phyloP scores from a whole-genome alignment of 2,329 filamentous ascomycete species.

The Aspergillus amoenus region DNA sequence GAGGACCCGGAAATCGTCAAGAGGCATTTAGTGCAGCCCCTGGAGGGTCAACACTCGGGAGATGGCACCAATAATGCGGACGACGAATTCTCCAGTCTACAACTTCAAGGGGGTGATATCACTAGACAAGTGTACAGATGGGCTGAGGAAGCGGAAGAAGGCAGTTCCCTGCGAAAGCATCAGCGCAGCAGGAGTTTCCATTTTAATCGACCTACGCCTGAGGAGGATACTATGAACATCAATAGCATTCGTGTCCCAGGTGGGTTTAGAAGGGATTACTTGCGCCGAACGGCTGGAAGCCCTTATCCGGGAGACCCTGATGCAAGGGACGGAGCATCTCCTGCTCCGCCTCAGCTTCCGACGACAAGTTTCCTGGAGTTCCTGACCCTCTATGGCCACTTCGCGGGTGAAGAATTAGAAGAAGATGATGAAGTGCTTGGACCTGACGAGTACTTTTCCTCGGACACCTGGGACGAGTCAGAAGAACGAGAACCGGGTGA shows the following conservation, averaged over 20 bases:
- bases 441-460: slow-evolving; percentile 89
- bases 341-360: slow-evolving; percentile 63
- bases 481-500: slow-evolving; percentile 77
- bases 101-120: slow-evolving; percentile 90
- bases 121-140: slow-evolving; percentile 95
- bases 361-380: slow-evolving; percentile 97
- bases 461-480: slow-evolving; percentile 64
- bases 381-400: slow-evolving; percentile 90
- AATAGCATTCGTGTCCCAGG: slow-evolving; percentile 89
- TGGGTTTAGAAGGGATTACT: slow-evolving; percentile 86
- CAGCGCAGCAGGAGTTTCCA: slow-evolving; percentile 88
- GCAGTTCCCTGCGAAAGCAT: slow-evolving; percentile 56
- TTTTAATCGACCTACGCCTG: slow-evolving; percentile 71
- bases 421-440: slow-evolving; percentile 89
- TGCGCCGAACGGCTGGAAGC: slow-evolving; percentile 67
- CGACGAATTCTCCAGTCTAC: slow-evolving; percentile 90
- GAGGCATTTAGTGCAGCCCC: slow-evolving; percentile 79
- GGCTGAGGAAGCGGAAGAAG: slow-evolving; percentile 81
- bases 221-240: slow-evolving; percentile 79
- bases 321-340: slow-evolving; percentile 28
- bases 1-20: slow-evolving; percentile 92
- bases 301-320: slow-evolving; percentile 47
- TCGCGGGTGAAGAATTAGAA: slow-evolving; percentile 93
- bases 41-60: slow-evolving; percentile 31
- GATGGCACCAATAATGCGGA: slow-evolving; percentile 50